Evolutionary conservation across 2,329 filamentous ascomycete genomes (phyloP), one percentile per base, ranked within the genome.

Genomic region (Zasmidium angulare): DNA sequence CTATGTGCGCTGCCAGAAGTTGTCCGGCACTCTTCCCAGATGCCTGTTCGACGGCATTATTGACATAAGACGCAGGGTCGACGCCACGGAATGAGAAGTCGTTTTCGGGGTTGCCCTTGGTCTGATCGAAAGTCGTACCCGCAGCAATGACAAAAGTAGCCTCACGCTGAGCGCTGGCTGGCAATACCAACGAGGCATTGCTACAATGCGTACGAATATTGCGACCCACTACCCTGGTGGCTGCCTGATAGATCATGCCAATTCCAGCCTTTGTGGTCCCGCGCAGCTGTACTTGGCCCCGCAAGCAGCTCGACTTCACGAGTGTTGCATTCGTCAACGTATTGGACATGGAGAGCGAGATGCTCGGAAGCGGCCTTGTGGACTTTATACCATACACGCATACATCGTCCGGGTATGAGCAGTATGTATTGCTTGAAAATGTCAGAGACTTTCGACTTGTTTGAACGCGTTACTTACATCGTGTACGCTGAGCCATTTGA

Each of bases 71-170:
- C 0, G 65, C 72, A 1, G 82, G 82, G 58, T 84, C 78, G 1
- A 68, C 68, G 1, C 82, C 81, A 36, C 72, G 75, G 69, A 83
- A 85, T 0, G 79, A 80, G 66, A 77, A 84, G 11, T 71, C 36
- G 14, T 43, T 43, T 4, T 14, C 36, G 0, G 73, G 69, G 50
- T 77, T 81, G 1, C 83, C 82, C 31, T 79, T 78, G 2, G 72
- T 78, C 55, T 79, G 71, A 50, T 84, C 80, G 55, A 81, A 85
- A 58, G 84, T 75, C 1, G 81, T 83, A 1, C 67, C 73, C 2
- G 74, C 74, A 1, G 76, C 76, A 17, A 84, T 66, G 0, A 83
- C 71, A 6, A 84, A 62, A 7, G 24, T 74, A 72, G 10, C 77
- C 46, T 10, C 63, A 67, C 1, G 60, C 69, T 4, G 71, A 63